Evolutionary conservation across 495 filamentous ascomycete genomes (phyloP).

Genomic region (Rostrohypoxylon terebratum): DNA sequence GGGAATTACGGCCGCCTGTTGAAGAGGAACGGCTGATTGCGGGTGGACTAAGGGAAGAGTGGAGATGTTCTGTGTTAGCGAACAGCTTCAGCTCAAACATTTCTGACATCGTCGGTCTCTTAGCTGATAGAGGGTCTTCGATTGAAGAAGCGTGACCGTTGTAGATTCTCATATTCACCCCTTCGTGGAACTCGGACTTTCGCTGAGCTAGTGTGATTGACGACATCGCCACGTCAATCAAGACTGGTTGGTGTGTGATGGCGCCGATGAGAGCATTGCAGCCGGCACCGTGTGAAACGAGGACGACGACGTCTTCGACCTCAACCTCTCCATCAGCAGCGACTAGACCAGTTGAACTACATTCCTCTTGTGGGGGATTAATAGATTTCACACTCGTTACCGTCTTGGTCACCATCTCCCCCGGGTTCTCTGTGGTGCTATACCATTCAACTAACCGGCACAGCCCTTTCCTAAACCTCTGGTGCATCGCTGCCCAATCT

Average conservation of each 20-base stretch:
- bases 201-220: conserved; percentile 91
- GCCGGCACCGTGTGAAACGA: conserved; percentile 97
- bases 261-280: conserved; percentile 96
- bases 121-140: conserved; percentile 41
- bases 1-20: conserved; percentile 34
- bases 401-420: conserved; percentile 56
- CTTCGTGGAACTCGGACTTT: conserved; percentile 59
- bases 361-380: conserved; percentile 47
- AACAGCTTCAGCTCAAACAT: conserved; percentile 81
- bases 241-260: conserved; percentile 85
- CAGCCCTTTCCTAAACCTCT: conserved; percentile 81
- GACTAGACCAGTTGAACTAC: background rate
- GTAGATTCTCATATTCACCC: conserved; percentile 29
- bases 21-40: conserved; percentile 42
- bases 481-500: conserved; percentile 96
- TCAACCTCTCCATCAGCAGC: conserved; percentile 65
- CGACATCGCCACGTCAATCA: conserved; percentile 89
- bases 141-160: conserved; percentile 47
- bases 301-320: conserved; percentile 81
- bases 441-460: conserved; percentile 86
- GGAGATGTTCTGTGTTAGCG: conserved; percentile 84
- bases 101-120: conserved; percentile 37
- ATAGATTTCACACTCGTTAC: conserved; percentile 33
- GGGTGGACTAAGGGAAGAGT: conserved; percentile 59
- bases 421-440: conserved; percentile 62